Percentiles rank a stretch among this genome's conserved stretches.
These are phyloP conservation scores for Calycina herbarum DNA, from an alignment of 2,329 filamentous ascomycete genomes.

Conservation along the genomic window DNA sequence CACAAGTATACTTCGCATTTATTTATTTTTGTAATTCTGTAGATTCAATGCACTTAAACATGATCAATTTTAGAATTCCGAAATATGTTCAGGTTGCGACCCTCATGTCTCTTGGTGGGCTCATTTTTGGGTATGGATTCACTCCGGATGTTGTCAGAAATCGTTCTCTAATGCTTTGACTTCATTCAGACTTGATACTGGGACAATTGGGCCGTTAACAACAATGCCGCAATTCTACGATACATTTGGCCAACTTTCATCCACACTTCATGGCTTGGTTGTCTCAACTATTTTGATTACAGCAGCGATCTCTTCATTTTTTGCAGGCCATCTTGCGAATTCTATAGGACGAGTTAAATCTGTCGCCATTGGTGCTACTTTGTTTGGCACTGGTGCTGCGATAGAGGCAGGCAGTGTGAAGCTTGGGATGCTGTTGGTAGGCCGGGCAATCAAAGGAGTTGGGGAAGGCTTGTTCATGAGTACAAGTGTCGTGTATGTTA, in stretches of 20 bases:
- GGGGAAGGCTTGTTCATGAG: conserved; percentile 60
- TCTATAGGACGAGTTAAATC: conserved; percentile 50
- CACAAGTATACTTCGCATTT: neutral
- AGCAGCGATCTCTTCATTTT: conserved; percentile 56
- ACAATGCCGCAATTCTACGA: conserved; percentile 47
- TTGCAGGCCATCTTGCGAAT: conserved; percentile 55
- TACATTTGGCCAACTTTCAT: conserved; percentile 50
- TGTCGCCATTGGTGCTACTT: conserved; percentile 49
- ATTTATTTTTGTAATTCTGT: neutral
- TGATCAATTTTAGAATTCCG: conserved; percentile 14
- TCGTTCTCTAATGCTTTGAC: neutral
- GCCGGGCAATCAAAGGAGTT: conserved; percentile 55
- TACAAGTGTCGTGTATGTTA: conserved; percentile 50
- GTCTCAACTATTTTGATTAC: conserved; percentile 61
- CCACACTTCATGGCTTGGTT: conserved; percentile 55
- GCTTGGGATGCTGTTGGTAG: conserved; percentile 54
- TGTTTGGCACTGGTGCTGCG: conserved; percentile 54
- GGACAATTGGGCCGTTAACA: conserved; percentile 52
- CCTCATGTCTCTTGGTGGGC: conserved; percentile 31
- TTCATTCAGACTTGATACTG: conserved; percentile 45
- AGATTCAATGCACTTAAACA: neutral
- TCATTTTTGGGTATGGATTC: conserved; percentile 32
- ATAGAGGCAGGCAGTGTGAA: conserved; percentile 50
- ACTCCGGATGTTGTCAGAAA: neutral
- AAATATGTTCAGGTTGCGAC: conserved; percentile 34